Evolutionary conservation across 2,329 filamentous ascomycete species (phyloP).

Genomic region (Ophiostoma sp.): DNA sequence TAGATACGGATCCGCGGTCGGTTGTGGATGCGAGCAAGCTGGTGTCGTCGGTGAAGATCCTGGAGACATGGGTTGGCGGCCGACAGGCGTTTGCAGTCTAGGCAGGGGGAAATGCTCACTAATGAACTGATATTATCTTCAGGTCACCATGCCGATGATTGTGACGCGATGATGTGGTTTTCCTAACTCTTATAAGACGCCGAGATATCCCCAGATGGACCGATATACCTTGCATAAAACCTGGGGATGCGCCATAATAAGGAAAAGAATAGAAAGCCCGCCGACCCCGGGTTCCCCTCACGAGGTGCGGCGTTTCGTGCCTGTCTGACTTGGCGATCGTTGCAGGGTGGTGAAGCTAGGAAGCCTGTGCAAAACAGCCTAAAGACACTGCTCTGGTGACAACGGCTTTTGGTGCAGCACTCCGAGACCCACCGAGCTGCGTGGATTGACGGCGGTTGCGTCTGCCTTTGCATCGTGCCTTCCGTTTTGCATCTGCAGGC

Average conservation of each 20-base stretch:
- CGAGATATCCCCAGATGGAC: not conserved
- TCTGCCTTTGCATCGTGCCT: not conserved
- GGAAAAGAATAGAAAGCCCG: not conserved
- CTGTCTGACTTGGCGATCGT: not conserved
- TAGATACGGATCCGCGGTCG: constrained; percentile 19
- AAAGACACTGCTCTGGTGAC: not conserved
- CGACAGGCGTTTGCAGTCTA: not conserved
- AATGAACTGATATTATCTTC: not conserved
- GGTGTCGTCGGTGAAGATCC: constrained; percentile 15
- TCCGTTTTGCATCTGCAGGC: not conserved
- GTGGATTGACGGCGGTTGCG: not conserved
- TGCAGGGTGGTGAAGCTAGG: too few species aligned
- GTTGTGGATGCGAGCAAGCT: constrained; percentile 1
- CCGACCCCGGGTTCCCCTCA: too few species aligned
- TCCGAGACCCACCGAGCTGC: not conserved
- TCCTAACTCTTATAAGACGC: not conserved
- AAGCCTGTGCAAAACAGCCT: not conserved
- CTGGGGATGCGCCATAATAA: not conserved
- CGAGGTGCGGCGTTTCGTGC: too few species aligned
- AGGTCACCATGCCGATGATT: not conserved
- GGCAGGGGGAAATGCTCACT: too few species aligned
- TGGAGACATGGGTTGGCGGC: constrained; percentile 22
- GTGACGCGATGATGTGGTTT: not conserved
- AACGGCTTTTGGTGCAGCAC: not conserved
- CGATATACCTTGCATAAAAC: not conserved